A percentile compares a stretch with the other conserved stretches of the same genome.
phyloP scores from a whole-genome alignment of 169 alveolate species.

The Condylostoma magnum region DNA sequence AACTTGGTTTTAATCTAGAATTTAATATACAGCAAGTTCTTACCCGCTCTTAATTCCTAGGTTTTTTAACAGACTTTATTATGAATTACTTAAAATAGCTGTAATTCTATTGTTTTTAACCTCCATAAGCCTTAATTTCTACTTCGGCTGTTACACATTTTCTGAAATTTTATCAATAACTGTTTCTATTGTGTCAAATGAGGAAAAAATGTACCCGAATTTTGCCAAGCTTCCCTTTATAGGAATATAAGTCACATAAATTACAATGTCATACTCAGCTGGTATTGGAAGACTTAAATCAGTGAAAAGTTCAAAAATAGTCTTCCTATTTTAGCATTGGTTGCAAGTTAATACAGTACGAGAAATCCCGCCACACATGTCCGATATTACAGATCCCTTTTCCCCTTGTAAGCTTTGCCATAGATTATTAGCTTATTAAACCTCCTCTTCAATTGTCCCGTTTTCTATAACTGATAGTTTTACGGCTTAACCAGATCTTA shows the following conservation, averaged over 20 bases:
- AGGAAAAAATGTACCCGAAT: background rate
- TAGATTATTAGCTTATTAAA: constrained; percentile 17
- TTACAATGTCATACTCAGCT: background rate
- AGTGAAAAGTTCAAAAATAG: constrained; percentile 13
- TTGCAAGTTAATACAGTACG: constrained; percentile 13
- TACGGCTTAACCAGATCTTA: constrained; percentile 24
- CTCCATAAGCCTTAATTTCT: too few relatives aligned
- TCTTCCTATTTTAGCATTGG: background rate
- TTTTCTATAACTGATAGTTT: constrained; percentile 9
- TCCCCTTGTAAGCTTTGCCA: constrained; percentile 5
- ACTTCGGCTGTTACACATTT: too few relatives aligned
- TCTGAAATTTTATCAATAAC: too few relatives aligned
- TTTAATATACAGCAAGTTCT: background rate
- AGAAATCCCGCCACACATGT: constrained; percentile 24
- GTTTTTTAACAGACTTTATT: background rate
- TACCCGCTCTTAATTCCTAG: background rate
- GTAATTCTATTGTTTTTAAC: background rate
- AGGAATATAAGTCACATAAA: background rate
- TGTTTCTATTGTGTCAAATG: background rate
- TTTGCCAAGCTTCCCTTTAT: background rate
- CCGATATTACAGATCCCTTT: constrained; percentile 16
- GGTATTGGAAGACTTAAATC: constrained; percentile 22
- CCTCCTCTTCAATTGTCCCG: background rate
- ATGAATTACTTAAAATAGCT: background rate
- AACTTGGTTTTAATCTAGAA: background rate